A percentile compares a stretch with the other conserved stretches of the same genome.
phyloP scores from a whole-genome alignment of 1,284 basidiomycete genomes.

The Erythrobasidium hasegawianum region DNA sequence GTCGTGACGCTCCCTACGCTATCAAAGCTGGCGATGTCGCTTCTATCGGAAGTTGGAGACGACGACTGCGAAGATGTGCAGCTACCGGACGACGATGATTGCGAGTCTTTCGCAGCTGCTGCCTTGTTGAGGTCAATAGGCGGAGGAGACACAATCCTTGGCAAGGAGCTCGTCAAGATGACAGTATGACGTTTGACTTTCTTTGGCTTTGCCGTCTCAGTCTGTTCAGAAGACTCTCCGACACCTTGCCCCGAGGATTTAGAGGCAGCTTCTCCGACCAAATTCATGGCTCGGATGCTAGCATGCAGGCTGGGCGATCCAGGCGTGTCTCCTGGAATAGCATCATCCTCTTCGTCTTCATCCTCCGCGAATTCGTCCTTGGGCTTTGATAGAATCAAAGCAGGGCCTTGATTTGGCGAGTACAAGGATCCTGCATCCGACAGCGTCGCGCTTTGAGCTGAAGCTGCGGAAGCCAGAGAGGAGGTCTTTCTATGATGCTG shows the following conservation, averaged over 20 bases:
- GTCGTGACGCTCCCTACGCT: constrained; percentile 8
- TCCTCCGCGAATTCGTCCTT: constrained; percentile 30
- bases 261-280: not conserved
- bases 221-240: not conserved
- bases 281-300: constrained; percentile 19
- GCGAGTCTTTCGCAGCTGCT: not conserved
- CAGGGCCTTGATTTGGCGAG: constrained; percentile 29
- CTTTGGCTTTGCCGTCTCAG: constrained; percentile 2
- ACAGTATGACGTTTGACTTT: constrained; percentile 28
- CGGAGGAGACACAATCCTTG: not conserved
- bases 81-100: constrained; percentile 1
- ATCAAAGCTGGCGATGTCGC: constrained; percentile 30
- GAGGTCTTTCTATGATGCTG: constrained; percentile 22
- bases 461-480: constrained; percentile 22
- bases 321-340: constrained; percentile 1
- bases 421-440: constrained; percentile 27
- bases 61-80: constrained; percentile 17
- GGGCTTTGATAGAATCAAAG: constrained; percentile 28
- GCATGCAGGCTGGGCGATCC: constrained; percentile 18
- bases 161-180: constrained; percentile 25
- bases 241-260: not conserved
- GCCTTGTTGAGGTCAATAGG: not conserved
- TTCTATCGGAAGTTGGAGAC: constrained; percentile 25
- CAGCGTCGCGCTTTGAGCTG: constrained; percentile 17
- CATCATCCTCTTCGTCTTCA: constrained; percentile 12